A percentile compares a stretch with the other conserved stretches of the same genome.
These are phyloP conservation scores for Rhodosporidiobolus odoratus DNA, from an alignment of 768 basidiomycete genomes.

Conservation along the genomic window DNA sequence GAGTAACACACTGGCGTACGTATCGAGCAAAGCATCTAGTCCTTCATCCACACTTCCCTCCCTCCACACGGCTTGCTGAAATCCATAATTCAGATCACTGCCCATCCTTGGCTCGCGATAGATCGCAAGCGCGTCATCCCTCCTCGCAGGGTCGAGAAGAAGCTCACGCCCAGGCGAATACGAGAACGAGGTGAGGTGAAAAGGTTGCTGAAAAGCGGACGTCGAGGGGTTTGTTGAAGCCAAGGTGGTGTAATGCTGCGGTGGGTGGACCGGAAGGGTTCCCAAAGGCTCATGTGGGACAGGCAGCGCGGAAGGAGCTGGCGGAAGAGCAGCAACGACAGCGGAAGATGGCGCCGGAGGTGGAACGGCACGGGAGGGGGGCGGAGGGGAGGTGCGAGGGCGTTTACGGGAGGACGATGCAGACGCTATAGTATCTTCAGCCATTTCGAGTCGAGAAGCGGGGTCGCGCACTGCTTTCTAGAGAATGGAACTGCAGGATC, in stretches of 20 bases:
- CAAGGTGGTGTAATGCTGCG: constrained; percentile 11
- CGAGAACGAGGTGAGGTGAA: constrained; percentile 40
- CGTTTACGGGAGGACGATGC: neutral
- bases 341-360: constrained; percentile 4
- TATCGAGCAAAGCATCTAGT: constrained; percentile 49
- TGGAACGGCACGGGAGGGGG: neutral
- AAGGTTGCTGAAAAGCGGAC: constrained; percentile 27
- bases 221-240: neutral
- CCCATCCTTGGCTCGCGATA: constrained; percentile 35
- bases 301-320: neutral
- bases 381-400: neutral
- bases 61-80: constrained; percentile 67
- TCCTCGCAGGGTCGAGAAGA: constrained; percentile 15
- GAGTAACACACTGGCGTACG: constrained; percentile 10
- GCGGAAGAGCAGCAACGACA: constrained; percentile 15
- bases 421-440: neutral
- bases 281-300: constrained; percentile 28
- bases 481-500: neutral
- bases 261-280: constrained; percentile 1
- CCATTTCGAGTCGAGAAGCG: neutral
- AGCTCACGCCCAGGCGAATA: constrained; percentile 41
- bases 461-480: neutral
- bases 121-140: constrained; percentile 28
- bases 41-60: constrained; percentile 63
- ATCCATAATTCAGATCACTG: constrained; percentile 60